Base-by-base conservation (phyloP, 345 rosid genomes). In the Hibiscus tridactylites region DNA sequence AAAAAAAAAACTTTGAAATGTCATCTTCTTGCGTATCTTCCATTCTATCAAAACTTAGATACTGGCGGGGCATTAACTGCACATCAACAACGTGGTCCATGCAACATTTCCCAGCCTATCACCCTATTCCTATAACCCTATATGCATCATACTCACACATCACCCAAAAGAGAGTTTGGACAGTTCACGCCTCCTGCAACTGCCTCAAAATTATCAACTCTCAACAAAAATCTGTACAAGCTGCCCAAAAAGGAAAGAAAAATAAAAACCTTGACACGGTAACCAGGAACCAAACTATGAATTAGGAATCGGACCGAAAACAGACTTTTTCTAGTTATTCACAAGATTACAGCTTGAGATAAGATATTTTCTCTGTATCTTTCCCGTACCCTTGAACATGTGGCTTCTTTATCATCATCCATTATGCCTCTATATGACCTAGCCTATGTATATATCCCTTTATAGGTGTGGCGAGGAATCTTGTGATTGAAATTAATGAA, bases 361-460 rank as follows among this genome's bases (percentile, higher is more conserved):
- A 9, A 8, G 21, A 19, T 12, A 8, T 13, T 24, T 16, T 16
- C 17, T 46, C 10, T 6, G 10, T 31, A 9, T 39, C 21, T 5
- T 11, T 17, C 9, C 10, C 3, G 75, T 72, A 46, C 37, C 77
- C 7, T 12, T 47, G 4, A 19, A 12, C 83, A 79, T 76, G 81
- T 78, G 83, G 75, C 77, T 73, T 81, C 73, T 67, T 75, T 60
- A 58, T 58, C 24, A 59, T 76, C 75, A 81, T 76, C 76, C 72
- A 69, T 64, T 67, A 83, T 83, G 71, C 77, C 88, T 84, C 79
- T 70, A 35, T 56, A 81, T 74, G 75, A 76, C 87, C 87, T 87
- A 85, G 75, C 80, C 86, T 81, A 73, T 75, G 65, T 33, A 59
- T 50, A 60, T 69, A 60, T 69, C 28, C 56, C 74, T 81, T 74